Base-by-base conservation (phyloP, 257 asterid species). In the Haberlea rhodopensis region DNA sequence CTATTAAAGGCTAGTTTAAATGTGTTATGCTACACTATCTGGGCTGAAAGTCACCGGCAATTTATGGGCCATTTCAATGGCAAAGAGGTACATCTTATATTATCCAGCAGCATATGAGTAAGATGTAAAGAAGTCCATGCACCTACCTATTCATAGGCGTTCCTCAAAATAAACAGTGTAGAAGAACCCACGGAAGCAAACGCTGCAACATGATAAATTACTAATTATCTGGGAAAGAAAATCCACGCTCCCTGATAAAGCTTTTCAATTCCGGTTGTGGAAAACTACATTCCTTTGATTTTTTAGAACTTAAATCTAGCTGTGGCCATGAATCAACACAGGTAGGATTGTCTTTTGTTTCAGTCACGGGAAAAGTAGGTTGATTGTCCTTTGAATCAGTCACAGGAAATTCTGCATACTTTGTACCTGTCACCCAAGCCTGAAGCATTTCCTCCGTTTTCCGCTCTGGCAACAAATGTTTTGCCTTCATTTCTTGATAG, bases 401-500 rank as follows among this genome's bases (percentile, higher is more conserved):
- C 57, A 23, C 60, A 63, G 58, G 68, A 8, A 1, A n/a, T 27
- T 49, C 79, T 23, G 71, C 69, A 51, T 71, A 81, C 21, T 32
- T 67, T 81, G 71, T 88, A 21, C 90, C 87, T 46, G 70, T 84
- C 75, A 84, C 16, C 96, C 95, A 91, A 65, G 83, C 85, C 76
- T 78, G 87, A 75, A 91, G 72, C 88, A 91, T 85, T 48, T 83
- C 83, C 65, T 91, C 96, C 31, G 82, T 62, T 73, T 80, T 84
- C n/a, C 92, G 95, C 77, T 91, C 98, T 5, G 95, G 89, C 70
- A 86, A 37, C 45, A 91, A 75, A 65, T 79, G 74, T 81, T 85
- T 89, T 25, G 69, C 86, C 80, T 83, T 86, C 98, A 91, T 91
- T 73, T 89, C 98, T n/a, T 74, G 27, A 56, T 91, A 89, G 77